phyloP scores from a whole-genome alignment of 148 eudicot genomes.

The Rheum nobile region DNA sequence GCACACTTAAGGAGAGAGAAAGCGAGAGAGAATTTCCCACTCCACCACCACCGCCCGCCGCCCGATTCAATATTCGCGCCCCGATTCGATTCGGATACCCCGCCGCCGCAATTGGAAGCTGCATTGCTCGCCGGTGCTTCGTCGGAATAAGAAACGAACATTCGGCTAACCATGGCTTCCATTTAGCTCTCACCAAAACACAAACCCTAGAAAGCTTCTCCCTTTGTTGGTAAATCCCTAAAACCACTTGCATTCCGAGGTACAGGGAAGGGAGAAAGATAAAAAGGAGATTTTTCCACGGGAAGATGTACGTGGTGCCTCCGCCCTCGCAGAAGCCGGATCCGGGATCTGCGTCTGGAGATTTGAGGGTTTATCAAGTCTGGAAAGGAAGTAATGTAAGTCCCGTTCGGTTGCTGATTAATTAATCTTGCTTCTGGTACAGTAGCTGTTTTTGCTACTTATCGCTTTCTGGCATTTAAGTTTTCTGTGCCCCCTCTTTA shows the following conservation, averaged over 20 bases:
- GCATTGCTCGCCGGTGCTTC: not conserved
- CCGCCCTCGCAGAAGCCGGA: slow-evolving; percentile 68
- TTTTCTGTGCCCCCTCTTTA: not conserved
- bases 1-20: not conserved
- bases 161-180: not conserved
- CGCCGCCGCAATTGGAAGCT: not conserved
- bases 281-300: slow-evolving; percentile 4
- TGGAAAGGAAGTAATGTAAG: slow-evolving; percentile 99
- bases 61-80: not conserved
- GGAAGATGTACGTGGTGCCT: slow-evolving; percentile 81
- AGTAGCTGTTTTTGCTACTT: not conserved
- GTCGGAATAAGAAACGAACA: not conserved
- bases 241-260: slow-evolving; percentile 11
- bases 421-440: not conserved
- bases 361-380: slow-evolving; percentile 58
- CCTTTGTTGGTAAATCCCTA: not conserved
- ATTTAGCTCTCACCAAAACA: not conserved
- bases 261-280: not conserved
- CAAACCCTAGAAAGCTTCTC: slow-evolving; percentile 18
- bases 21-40: slow-evolving; percentile 1
- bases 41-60: not conserved
- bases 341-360: slow-evolving; percentile 51
- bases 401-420: not conserved
- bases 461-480: not conserved
- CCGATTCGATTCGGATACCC: not conserved